A percentile compares a stretch with the other conserved stretches of the same genome.
These are phyloP conservation scores for Phytophthora rubi DNA, from an alignment of 352 stramenopile species.

Conservation along the genomic window DNA sequence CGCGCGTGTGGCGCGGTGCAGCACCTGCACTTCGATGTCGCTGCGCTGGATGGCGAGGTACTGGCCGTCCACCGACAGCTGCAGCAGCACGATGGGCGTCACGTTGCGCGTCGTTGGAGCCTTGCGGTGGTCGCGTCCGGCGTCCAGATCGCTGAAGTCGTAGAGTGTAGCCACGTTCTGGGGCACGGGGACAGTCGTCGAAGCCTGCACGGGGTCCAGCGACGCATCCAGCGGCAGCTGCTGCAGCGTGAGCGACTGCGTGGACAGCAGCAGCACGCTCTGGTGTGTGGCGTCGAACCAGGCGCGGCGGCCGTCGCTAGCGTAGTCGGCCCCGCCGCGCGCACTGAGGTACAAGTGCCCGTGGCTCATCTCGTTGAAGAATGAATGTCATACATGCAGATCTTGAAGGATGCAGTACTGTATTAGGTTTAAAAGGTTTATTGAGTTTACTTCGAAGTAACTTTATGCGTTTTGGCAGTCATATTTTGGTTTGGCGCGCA, in stretches of 20 bases:
- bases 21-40: slow-evolving; percentile 83
- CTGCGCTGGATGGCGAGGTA: slow-evolving; percentile 83
- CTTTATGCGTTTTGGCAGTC: background rate
- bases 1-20: slow-evolving; percentile 49
- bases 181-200: slow-evolving; percentile 3
- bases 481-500: slow-evolving; percentile 12
- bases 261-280: slow-evolving; percentile 58
- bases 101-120: background rate
- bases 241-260: slow-evolving; percentile 38
- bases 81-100: slow-evolving; percentile 43
- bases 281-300: slow-evolving; percentile 71
- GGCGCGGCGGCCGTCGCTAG: slow-evolving; percentile 29
- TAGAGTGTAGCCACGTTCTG: slow-evolving; percentile 43
- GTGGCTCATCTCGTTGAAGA: slow-evolving; percentile 42
- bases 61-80: slow-evolving; percentile 68
- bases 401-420: too few species aligned
- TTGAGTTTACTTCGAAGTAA: background rate
- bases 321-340: slow-evolving; percentile 53
- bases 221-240: slow-evolving; percentile 54
- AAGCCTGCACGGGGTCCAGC: slow-evolving; percentile 21
- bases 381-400: background rate
- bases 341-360: slow-evolving; percentile 68
- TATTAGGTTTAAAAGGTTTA: background rate
- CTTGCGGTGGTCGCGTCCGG: slow-evolving; percentile 6
- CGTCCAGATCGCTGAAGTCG: slow-evolving; percentile 42